Evolutionary conservation across 257 asterid species (phyloP), one percentile per base, ranked within the genome.

Genomic region (Echites panduratus): DNA sequence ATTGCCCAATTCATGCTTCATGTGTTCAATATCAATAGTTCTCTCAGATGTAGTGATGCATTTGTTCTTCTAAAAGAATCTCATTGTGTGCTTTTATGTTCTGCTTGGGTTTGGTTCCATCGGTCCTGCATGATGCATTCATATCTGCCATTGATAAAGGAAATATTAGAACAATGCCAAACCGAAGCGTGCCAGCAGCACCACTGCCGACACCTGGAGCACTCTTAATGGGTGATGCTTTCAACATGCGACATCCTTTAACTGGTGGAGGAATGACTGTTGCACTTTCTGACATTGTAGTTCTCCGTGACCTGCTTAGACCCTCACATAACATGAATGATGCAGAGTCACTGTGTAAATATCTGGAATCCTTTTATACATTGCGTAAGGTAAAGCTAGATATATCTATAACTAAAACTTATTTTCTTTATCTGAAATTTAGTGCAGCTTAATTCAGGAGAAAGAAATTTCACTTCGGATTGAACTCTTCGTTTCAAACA

Each of bases 191-290:
- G 90, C 90, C 90, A 40, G 88, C 90, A 4, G 79, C 82, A 53
- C 90, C 85, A 38, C 71, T 73, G 58, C 87, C 86, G 9, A 82
- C 82, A 41, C 82, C 86, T 8, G 88, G 90, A 44, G 90, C 90
- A 53, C 72, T 86, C 27, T 63, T 86, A 68, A 71, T 86, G 77
- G 90, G 90, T 20, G 90, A 86, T 68, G 83, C 90, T 50, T 84
- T 86, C 75, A 84, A 86, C 81, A 86, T 86, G 90, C 88, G 88
- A 1, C 90, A 86, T 73, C 85, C 90, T 78, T 82, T 86, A 75
- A 86, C 90, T 7, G 88, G 90, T 27, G 90, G 90, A 57, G 90
- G 90, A 59, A 86, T 86, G 90, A 84, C 88, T 0, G 87, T 86
- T 27, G 88, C 90, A 7, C 84, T 86, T n/a, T 82, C 88, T 4